Conservation (phyloP, 2,329 filamentous ascomycete species). For the Thermoascus crustaceus region DNA sequence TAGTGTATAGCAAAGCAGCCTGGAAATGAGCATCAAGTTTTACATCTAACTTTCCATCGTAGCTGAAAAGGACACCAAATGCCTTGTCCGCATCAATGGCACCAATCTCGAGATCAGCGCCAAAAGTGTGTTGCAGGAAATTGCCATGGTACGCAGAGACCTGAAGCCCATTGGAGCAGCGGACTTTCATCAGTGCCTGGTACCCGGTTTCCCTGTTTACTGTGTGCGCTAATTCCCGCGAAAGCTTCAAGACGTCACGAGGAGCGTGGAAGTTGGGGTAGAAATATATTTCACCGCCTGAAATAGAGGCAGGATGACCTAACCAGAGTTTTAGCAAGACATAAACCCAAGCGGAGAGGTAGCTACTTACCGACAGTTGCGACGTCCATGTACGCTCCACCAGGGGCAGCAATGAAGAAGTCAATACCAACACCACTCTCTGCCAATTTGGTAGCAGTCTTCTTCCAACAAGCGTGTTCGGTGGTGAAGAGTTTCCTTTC, state of each 20-base stretch:
- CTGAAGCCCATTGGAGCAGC: slow-evolving; percentile 92
- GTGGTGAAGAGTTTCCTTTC: slow-evolving; percentile 89
- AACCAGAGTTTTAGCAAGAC: slow-evolving; percentile 1
- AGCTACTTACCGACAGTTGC: slow-evolving; percentile 67
- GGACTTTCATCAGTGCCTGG: slow-evolving; percentile 95
- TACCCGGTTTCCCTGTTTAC: slow-evolving; percentile 87
- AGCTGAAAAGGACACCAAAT: slow-evolving; percentile 80
- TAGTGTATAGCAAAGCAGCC: slow-evolving; percentile 87
- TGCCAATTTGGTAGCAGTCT: slow-evolving; percentile 78
- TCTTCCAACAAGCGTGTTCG: slow-evolving; percentile 81
- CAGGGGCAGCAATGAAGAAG: slow-evolving; percentile 88
- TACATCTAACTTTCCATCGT: slow-evolving; percentile 94
- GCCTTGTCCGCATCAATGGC: slow-evolving; percentile 90
- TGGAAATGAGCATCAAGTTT: slow-evolving; percentile 98
- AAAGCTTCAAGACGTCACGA: slow-evolving; percentile 75
- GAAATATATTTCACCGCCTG: slow-evolving; percentile 93
- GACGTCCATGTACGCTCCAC: slow-evolving; percentile 84
- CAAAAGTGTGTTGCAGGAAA: slow-evolving; percentile 91
- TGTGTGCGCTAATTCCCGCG: slow-evolving; percentile 75
- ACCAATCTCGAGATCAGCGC: slow-evolving; percentile 88
- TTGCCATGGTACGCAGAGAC: slow-evolving; percentile 92
- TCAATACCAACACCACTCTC: slow-evolving; percentile 80
- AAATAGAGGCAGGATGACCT: slow-evolving; percentile 77
- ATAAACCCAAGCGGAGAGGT: slow-evolving; percentile 13
- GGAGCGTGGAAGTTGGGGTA: slow-evolving; percentile 92